Conservation (phyloP, 208 protist genomes). For the Lotmaria passim region DNA sequence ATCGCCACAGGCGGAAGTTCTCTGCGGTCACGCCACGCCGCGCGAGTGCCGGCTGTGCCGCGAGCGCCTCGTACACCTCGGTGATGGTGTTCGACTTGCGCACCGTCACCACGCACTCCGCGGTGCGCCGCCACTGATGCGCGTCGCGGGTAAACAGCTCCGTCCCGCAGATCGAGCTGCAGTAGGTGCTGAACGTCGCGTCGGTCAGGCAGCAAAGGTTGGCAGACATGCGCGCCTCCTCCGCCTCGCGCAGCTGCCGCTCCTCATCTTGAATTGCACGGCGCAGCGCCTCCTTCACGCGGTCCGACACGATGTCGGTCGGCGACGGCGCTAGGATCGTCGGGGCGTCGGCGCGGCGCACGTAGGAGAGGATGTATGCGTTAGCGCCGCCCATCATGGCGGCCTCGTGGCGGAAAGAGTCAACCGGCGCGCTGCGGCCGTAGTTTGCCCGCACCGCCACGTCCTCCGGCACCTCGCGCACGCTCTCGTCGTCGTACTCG, state of each 20-base stretch:
- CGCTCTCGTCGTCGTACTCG: slow-evolving; percentile 87
- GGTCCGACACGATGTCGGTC: slow-evolving; percentile 64
- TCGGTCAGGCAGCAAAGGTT: slow-evolving; percentile 68
- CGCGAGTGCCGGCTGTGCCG: slow-evolving; percentile 36
- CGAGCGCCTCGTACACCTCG: slow-evolving; percentile 56
- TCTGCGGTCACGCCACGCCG: slow-evolving; percentile 31
- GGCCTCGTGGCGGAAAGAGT: slow-evolving; percentile 24
- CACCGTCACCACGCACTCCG: slow-evolving; percentile 56
- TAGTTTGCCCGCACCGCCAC: slow-evolving; percentile 77
- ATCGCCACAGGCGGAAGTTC: slow-evolving; percentile 62
- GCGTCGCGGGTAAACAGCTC: slow-evolving; percentile 60
- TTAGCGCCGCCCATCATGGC: slow-evolving; percentile 37
- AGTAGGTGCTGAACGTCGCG: slow-evolving; percentile 44
- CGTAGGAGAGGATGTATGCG: slow-evolving; percentile 88
- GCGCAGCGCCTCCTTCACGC: slow-evolving; percentile 61
- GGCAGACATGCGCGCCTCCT: slow-evolving; percentile 43
- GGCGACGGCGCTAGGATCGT: slow-evolving; percentile 61
- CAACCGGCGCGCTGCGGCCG: slow-evolving; percentile 37
- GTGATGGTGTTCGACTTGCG: slow-evolving; percentile 54
- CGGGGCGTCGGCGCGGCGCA: slow-evolving; percentile 69
- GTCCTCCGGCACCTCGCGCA: slow-evolving; percentile 60
- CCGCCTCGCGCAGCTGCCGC: slow-evolving; percentile 39
- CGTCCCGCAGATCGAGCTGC: slow-evolving; percentile 34
- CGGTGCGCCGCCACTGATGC: slow-evolving; percentile 24
- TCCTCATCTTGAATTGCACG: slow-evolving; percentile 65